Percentiles rank a stretch among this genome's conserved stretches.
phyloP scores from a whole-genome alignment of 2,329 filamentous ascomycete species.

The Parastagonospora nodorum region DNA sequence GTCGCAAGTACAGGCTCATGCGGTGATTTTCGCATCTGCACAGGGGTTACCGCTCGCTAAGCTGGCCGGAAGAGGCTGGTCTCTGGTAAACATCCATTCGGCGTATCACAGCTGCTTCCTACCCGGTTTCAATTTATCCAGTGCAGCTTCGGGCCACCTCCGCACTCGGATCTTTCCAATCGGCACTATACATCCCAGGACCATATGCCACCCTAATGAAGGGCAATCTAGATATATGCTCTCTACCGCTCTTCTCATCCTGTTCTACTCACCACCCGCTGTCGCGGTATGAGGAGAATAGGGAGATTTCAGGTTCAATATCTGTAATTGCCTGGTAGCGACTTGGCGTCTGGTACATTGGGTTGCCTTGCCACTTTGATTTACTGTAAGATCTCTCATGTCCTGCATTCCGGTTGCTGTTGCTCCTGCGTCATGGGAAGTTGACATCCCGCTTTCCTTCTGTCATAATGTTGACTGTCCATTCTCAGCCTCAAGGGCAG shows the following conservation, averaged over 20 bases:
- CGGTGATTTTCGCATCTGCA: slow-evolving; percentile 8
- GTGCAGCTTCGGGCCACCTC: slow-evolving; percentile 29
- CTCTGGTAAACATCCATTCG: slow-evolving; percentile 15
- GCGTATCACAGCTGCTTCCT: slow-evolving; percentile 28
- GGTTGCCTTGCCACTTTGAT: slow-evolving; percentile 18
- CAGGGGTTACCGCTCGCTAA: slow-evolving; percentile 27
- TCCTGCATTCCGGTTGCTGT: slow-evolving; percentile 15
- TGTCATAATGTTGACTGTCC: slow-evolving; percentile 16
- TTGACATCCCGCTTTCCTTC: slow-evolving; percentile 7
- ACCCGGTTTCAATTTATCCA: slow-evolving; percentile 35
- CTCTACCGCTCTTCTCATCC: slow-evolving; percentile 25
- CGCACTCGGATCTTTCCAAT: slow-evolving; percentile 28
- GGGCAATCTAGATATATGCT: slow-evolving; percentile 37
- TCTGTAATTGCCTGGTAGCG: slow-evolving; percentile 28
- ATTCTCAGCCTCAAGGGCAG: slow-evolving; percentile 7
- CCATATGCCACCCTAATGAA: slow-evolving; percentile 34
- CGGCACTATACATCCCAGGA: slow-evolving; percentile 21
- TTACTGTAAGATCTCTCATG: slow-evolving; percentile 20
- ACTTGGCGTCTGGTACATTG: slow-evolving; percentile 16
- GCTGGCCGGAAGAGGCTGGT: slow-evolving; percentile 14
- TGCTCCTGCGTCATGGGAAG: slow-evolving; percentile 8
- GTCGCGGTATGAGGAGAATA: slow-evolving; percentile 18
- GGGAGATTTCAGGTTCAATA: slow-evolving; percentile 30
- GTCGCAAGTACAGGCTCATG: slow-evolving; percentile 6
- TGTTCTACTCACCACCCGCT: slow-evolving; percentile 24